These are phyloP conservation scores for Botrytis porri DNA, from an alignment of 2,329 filamentous ascomycete genomes.

Conservation along the genomic window DNA sequence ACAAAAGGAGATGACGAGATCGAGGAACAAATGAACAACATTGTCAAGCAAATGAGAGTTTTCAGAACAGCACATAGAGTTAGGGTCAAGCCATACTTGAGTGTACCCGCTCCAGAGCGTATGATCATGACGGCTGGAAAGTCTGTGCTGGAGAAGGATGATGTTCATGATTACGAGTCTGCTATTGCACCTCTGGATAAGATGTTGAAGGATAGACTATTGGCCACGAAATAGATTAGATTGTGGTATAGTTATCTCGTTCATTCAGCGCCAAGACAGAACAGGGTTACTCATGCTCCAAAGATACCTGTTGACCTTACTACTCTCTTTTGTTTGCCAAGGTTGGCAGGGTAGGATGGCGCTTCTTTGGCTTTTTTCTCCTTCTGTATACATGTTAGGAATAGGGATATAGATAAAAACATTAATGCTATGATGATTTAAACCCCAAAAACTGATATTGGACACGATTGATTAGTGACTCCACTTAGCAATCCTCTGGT, in stretches of 20 bases:
- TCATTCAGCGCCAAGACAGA: not conserved
- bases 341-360: not conserved
- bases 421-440: not conserved
- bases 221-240: conserved; percentile 12
- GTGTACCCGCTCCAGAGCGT: conserved; percentile 38
- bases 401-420: not conserved
- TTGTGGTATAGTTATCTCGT: not conserved
- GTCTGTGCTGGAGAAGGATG: conserved; percentile 15
- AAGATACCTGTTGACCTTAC: not conserved
- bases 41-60: conserved; percentile 38
- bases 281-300: not conserved
- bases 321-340: not conserved
- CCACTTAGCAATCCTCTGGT: no score
- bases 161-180: conserved; percentile 11
- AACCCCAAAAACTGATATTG: not conserved
- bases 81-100: conserved; percentile 36
- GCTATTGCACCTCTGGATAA: conserved; percentile 18
- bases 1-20: conserved; percentile 30
- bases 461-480: not conserved
- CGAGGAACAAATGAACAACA: conserved; percentile 31
- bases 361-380: not conserved
- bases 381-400: not conserved
- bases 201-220: conserved; percentile 12
- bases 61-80: conserved; percentile 38
- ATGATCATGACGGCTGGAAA: conserved; percentile 41